These are phyloP conservation scores for Fusarium brachygibbosum DNA, from an alignment of 2,329 filamentous ascomycete species.

Conservation along the genomic window DNA sequence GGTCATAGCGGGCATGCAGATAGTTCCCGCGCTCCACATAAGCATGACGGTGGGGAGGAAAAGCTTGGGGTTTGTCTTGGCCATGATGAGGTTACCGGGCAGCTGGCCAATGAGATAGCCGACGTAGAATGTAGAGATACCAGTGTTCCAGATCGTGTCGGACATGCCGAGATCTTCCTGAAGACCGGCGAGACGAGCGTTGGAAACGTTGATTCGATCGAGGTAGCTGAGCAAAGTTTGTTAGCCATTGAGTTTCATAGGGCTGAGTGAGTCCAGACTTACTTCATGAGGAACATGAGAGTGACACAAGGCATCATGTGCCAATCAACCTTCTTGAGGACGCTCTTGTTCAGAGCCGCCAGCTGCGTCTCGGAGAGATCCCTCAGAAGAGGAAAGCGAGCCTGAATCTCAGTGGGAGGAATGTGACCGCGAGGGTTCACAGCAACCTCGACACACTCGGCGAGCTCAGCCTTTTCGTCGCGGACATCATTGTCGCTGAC, in stretches of 20 bases:
- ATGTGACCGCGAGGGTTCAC: constrained; percentile 1
- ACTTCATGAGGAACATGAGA: constrained; percentile 34
- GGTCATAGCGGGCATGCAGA: constrained; percentile 59
- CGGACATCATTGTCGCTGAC: constrained; percentile 1
- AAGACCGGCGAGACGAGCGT: constrained; percentile 56
- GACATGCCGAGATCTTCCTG: constrained; percentile 55
- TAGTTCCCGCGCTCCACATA: constrained; percentile 58
- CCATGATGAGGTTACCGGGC: constrained; percentile 62
- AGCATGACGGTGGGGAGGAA: constrained; percentile 58
- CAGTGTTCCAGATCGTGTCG: constrained; percentile 56
- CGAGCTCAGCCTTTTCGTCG: constrained; percentile 4
- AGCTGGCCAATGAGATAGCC: constrained; percentile 63
- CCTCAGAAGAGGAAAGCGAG: constrained; percentile 42
- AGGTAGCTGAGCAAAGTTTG: constrained; percentile 57
- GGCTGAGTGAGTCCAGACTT: background rate
- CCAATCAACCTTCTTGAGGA: constrained; percentile 52
- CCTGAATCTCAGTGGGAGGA: constrained; percentile 45
- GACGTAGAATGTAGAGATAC: constrained; percentile 61
- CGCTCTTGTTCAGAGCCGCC: constrained; percentile 46
- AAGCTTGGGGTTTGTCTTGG: constrained; percentile 55
- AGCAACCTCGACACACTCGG: constrained; percentile 20
- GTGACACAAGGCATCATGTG: constrained; percentile 43
- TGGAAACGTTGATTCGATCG: constrained; percentile 65
- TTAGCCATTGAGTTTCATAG: background rate
- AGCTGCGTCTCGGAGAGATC: constrained; percentile 44